phyloP scores from a whole-genome alignment of 495 filamentous ascomycete species.

The Entonaema liquescens region DNA sequence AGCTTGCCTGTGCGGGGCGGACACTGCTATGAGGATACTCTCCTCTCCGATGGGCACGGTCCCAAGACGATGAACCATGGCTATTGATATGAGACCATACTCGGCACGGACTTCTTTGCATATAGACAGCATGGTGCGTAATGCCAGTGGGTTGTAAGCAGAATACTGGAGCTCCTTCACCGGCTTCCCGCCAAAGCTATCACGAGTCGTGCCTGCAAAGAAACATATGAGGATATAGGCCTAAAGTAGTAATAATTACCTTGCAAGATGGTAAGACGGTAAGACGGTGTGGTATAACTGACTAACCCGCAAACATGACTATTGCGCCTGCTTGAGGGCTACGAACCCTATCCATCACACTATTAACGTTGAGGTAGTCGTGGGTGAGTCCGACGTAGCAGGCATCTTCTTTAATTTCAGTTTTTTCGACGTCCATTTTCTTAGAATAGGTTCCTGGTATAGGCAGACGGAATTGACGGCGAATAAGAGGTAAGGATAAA shows the following conservation, averaged over 20 bases:
- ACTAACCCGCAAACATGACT: slow-evolving; percentile 80
- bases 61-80: slow-evolving; percentile 88
- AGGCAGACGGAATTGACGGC: not conserved
- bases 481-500: not conserved
- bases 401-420: slow-evolving; percentile 46
- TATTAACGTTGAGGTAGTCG: slow-evolving; percentile 64
- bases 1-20: slow-evolving; percentile 82
- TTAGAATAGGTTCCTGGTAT: not conserved
- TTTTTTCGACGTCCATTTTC: slow-evolving; percentile 25
- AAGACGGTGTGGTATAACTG: not conserved
- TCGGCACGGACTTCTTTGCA: slow-evolving; percentile 63
- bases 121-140: slow-evolving; percentile 78
- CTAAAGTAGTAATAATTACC: not conserved
- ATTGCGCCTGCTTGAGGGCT: slow-evolving; percentile 87
- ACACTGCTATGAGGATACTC: slow-evolving; percentile 90
- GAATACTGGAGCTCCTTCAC: slow-evolving; percentile 84
- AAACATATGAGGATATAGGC: slow-evolving; percentile 26
- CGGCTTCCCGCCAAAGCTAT: slow-evolving; percentile 77
- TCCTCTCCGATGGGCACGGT: slow-evolving; percentile 87
- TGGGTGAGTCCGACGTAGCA: slow-evolving; percentile 73
- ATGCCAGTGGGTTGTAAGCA: slow-evolving; percentile 78
- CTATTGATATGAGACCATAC: slow-evolving; percentile 72
- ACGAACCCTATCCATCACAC: slow-evolving; percentile 71
- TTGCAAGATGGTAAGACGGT: not conserved
- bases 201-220: slow-evolving; percentile 78